Base-by-base conservation (phyloP, 2,329 filamentous ascomycete genomes). In the Talaromyces funiculosus region DNA sequence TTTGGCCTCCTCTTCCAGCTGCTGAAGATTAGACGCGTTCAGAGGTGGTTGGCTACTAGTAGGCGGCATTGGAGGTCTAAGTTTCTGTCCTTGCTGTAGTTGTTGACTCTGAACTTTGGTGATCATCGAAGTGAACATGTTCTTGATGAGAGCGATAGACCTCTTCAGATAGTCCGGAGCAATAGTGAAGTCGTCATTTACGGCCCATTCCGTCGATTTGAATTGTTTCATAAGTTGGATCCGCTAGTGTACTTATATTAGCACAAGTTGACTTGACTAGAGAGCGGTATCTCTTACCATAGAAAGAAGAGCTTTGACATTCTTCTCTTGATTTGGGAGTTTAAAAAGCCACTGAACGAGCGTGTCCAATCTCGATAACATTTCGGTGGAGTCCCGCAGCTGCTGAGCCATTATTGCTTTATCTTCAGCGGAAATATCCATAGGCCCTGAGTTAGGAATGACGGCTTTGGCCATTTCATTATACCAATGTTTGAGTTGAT, bases 221-320 rank as follows among this genome's bases (percentile, higher is more conserved):
- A 77, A 80, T 62, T 81, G 79, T 45, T 74, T 73, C 71, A 79
- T 74, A 54, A 81, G 68, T 64, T 77, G 72, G 40, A 77, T 68
- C 37, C 77, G 76, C 72, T 78, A 35, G n/a, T 3, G 18, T 14
- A 22, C 14, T 22, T 29, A 51, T 33, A 29, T 51, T 35, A 51
- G 29, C 26, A 45, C 18, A 35, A 22, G 5, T 22, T 6, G 18
- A 7, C 26, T 51, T 20, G 4, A 12, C 4, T 29, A 47, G 24
- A 35, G 18, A 22, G 38, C 9, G 45, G 26, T n/a, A 40, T 64
- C 71, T 60, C 71, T 61, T 68, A 75, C 74, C 72, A 75, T 77
- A 38, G 68, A 69, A 53, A 78, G 68, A 33, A 78, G 66, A 37
- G 66, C 68, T 37, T 66, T 70, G 24, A 77, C 63, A 33, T 69